Conservation (phyloP, 2,329 filamentous ascomycete species). For the Xylariomycetidae sp. region DNA sequence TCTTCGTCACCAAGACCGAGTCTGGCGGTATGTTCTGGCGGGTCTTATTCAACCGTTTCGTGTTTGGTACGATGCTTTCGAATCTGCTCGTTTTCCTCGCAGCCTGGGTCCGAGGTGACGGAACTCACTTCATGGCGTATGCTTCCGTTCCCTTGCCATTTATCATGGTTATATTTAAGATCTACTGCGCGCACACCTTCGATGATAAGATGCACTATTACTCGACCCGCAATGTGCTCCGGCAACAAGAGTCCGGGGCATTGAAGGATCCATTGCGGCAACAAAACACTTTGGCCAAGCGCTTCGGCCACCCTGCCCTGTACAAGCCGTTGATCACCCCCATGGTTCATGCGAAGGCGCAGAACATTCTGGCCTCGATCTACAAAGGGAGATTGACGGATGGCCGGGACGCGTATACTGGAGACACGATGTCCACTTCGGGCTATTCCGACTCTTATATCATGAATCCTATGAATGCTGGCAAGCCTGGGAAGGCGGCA, state of each 20-base stretch:
- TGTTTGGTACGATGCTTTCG: constrained; percentile 75
- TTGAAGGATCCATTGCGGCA: constrained; percentile 50
- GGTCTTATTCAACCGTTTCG: constrained; percentile 83
- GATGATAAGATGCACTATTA: constrained; percentile 80
- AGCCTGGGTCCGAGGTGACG: constrained; percentile 65
- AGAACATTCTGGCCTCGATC: constrained; percentile 78
- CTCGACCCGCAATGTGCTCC: constrained; percentile 56
- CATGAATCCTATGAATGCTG: constrained; percentile 70
- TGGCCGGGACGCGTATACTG: constrained; percentile 54
- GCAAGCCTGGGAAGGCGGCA: constrained; percentile 42
- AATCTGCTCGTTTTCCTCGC: constrained; percentile 76
- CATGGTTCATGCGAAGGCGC: constrained; percentile 61
- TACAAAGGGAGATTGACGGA: constrained; percentile 77
- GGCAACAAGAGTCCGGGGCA: constrained; percentile 39
- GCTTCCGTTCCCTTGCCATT: constrained; percentile 71
- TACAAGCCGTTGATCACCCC: constrained; percentile 17
- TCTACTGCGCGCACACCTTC: constrained; percentile 72
- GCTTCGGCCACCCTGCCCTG: constrained; percentile 70
- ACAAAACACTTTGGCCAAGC: constrained; percentile 66
- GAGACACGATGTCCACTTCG: constrained; percentile 54
- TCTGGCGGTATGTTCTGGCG: constrained; percentile 93
- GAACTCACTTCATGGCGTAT: constrained; percentile 56
- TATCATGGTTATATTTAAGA: constrained; percentile 77
- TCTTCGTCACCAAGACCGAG: constrained; percentile 95
- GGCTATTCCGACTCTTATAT: constrained; percentile 80